Base-by-base conservation (phyloP, 2,329 filamentous ascomycete genomes). In the Cercospora zeina region DNA sequence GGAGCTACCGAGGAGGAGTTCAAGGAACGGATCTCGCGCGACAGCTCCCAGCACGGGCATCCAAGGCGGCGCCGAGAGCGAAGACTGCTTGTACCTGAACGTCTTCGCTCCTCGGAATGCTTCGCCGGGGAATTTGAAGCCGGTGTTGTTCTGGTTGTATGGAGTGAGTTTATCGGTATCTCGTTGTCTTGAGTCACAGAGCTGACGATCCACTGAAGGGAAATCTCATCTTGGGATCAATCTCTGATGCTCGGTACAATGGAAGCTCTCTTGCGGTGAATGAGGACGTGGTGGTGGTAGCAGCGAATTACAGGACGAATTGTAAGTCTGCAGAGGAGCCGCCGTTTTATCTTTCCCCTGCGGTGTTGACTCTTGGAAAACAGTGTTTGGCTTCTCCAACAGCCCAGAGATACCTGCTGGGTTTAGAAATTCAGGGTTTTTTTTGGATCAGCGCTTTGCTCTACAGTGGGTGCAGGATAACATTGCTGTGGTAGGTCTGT, bases 301-400 rank as follows among this genome's bases (percentile, higher is more conserved):
- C 55, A 8, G 56, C 67, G 11, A 75, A 76, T 45, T 76, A 76
- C 59, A 62, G 74, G 3, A 75, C 73, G 0, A 76, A 75, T 45
- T 69, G 55, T 37, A 50, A 14, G 42, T 16, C 31, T 7, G 13
- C 21, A 4, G 6, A 24, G 11, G 2, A 47, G 24, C 11, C 2
- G 16, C 11, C n/a, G n/a, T n/a, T 31, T 21, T 7, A 21, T n/a
- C 30, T 9, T 34, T 13, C 34, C 51, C 53, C 37, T 27, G 62
- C 53, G 19, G 7, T 11, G 14, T 49, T 14, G 30, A 27, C 55
- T 47, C 16, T 13, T 2, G 42, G 13, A 19, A 7, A 70, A 74
- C 75, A n/a, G 34, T 56, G 10, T 79, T 79, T 64, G 77, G 77
- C 10, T 80, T 80, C 68, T 72, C 74, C 66, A 67, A 67, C 62